A percentile compares a stretch with the other conserved stretches of the same genome.
Conservation (phyloP, 257 asterid species). For the Solanum habrochaites region DNA sequence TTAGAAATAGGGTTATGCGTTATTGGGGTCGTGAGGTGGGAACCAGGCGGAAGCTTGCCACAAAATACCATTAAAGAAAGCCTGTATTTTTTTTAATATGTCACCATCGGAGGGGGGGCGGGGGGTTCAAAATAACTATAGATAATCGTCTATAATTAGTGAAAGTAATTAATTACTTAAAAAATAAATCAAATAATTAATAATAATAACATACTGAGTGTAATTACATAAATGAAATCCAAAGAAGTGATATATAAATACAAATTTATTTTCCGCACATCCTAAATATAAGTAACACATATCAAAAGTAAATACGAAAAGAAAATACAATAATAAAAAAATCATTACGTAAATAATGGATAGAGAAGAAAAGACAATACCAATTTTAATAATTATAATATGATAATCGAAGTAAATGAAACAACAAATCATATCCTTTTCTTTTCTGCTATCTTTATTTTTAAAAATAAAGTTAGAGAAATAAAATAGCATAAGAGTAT, state of each 20-base stretch:
- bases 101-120: too few species aligned
- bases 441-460: too few species aligned
- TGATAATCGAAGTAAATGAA: neutral
- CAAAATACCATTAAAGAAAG: neutral
- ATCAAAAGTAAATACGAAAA: neutral
- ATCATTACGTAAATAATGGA: fast-evolving
- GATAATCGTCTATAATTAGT: neutral
- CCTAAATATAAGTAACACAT: fast-evolving
- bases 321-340: too few species aligned
- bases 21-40: too few species aligned
- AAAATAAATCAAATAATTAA: neutral
- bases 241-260: neutral
- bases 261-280: fast-evolving
- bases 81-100: too few species aligned
- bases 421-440: neutral
- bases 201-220: neutral
- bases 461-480: neutral
- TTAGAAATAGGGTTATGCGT: neutral
- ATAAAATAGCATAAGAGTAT: neutral
- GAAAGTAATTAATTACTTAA: neutral
- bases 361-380: neutral
- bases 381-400: neutral
- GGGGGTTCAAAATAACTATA: neutral
- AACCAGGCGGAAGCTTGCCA: too few species aligned
- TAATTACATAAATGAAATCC: fast-evolving